Conservation (phyloP, 257 asterid species). For the Gynochthodes officinalis region DNA sequence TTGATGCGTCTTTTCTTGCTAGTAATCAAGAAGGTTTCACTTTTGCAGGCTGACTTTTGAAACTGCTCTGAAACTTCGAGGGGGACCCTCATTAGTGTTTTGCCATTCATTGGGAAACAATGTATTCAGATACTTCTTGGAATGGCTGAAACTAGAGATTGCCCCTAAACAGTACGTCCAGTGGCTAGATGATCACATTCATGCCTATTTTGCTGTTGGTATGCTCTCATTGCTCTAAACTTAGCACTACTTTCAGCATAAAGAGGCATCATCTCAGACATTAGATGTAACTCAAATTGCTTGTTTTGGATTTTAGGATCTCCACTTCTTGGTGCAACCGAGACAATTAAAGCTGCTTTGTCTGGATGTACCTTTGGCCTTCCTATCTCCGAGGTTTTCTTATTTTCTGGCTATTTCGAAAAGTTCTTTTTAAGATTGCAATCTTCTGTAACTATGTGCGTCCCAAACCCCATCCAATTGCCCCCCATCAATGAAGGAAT, state of each 20-base stretch:
- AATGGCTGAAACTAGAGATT: conserved; percentile 95
- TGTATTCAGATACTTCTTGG: conserved; percentile 97
- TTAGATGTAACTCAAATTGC: conserved; percentile 17
- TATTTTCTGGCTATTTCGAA: conserved; percentile 19
- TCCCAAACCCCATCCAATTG: neutral
- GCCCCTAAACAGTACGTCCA: conserved; percentile 80
- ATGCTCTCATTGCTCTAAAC: conserved; percentile 35
- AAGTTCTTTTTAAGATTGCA: neutral
- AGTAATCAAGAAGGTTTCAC: conserved; percentile 2
- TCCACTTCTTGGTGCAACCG: conserved; percentile 90
- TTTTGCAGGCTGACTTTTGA: conserved; percentile 88
- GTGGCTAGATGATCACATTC: conserved; percentile 95
- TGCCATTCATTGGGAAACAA: conserved; percentile 97
- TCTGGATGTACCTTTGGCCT: conserved; percentile 88
- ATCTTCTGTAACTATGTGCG: neutral
- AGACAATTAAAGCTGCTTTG: conserved; percentile 76
- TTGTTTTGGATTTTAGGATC: conserved; percentile 57
- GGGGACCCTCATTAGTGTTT: conserved; percentile 93
- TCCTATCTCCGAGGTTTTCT: conserved; percentile 86
- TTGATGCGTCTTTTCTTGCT: neutral
- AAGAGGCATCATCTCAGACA: conserved; percentile 11
- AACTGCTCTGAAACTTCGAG: conserved; percentile 94
- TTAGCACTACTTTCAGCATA: conserved; percentile 15
- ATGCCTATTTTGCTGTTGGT: conserved; percentile 99
- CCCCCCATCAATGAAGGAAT: neutral